Base-by-base conservation (phyloP, 805 yeast species). In the Candida boleticola region DNA sequence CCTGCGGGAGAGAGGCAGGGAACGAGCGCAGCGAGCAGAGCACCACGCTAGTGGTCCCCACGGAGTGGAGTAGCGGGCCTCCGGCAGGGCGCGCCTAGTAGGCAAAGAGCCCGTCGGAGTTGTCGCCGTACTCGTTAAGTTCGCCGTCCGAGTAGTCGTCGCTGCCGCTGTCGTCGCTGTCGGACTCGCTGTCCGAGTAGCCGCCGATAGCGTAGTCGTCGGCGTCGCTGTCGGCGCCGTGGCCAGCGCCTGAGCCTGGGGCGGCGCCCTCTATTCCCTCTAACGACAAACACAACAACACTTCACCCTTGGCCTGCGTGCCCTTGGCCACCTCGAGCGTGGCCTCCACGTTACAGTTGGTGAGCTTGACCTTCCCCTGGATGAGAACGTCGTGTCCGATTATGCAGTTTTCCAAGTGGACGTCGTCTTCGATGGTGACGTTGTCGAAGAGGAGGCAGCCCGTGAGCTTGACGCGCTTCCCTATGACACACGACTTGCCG, bases 341-440 rank as follows among this genome's bases (percentile, higher is more conserved):
- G 7, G 95, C 87, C 61, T 90, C 98, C 20, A 93, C 84, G 48
- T 86, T 83, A 71, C 97, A 92, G 52, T 84, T 84, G 11, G 82
- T 78, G 48, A 93, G 74, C 57, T 76, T 80, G 33, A 80, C 71
- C 61, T 84, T 87, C 41, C 73, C 56, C 25, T 80, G 82, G 22
- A 93, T 73, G n/a, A 64, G 66, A 1, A 83, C 90, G 37, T 69
- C 66, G 32, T 71, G 67, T 13, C 98, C 99, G 39, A 93, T 71
- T 16, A 92, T 82, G 65, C 95, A 88, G 66, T 92, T 93, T 61
- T 93, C 99, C 46, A 85, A 60, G 39, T 69, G 77, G 11, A 78
- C 83, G 51, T 87, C 97, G 60, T 92, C 96, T 36, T 80, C 95
- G 29, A 93, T 67, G 0, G 63, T 64, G 18, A 83, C 95, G 39